Evolutionary conservation across 495 filamentous ascomycete species (phyloP).

Genomic region (Aspergillus sclerotiicarbonarius): DNA sequence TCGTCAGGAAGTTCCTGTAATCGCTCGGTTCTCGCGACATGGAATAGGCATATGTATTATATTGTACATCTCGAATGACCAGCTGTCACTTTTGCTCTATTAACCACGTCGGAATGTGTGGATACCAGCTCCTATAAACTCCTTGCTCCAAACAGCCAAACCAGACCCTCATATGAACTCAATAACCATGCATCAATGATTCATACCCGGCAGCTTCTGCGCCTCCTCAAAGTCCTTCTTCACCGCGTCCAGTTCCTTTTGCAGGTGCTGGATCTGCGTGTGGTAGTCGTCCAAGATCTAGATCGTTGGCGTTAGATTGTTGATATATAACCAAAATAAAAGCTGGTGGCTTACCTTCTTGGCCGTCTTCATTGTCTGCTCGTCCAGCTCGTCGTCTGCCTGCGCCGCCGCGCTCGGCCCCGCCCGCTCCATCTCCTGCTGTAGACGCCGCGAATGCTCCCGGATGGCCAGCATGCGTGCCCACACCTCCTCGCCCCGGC

Average conservation of each 20-base stretch:
- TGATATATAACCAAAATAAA: not conserved
- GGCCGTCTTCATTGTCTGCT: constrained; percentile 73
- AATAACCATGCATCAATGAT: not conserved
- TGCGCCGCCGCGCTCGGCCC: constrained; percentile 48
- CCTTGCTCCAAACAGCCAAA: constrained; percentile 14
- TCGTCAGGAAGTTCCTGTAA: constrained; percentile 72
- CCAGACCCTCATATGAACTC: constrained; percentile 9
- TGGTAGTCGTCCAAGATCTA: constrained; percentile 91
- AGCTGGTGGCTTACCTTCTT: constrained; percentile 63
- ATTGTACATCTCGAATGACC: constrained; percentile 31
- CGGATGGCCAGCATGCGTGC: constrained; percentile 84
- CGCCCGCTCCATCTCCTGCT: constrained; percentile 71
- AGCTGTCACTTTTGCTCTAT: constrained; percentile 17
- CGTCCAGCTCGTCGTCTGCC: constrained; percentile 61
- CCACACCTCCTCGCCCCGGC: constrained; percentile 93
- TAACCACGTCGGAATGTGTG: constrained; percentile 1
- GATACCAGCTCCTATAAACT: constrained; percentile 18
- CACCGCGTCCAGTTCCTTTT: constrained; percentile 74
- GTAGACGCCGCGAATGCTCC: constrained; percentile 74
- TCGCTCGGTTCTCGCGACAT: constrained; percentile 8
- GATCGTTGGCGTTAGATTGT: constrained; percentile 13
- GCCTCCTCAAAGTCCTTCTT: constrained; percentile 77
- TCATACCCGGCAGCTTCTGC: constrained; percentile 47
- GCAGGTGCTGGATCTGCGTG: constrained; percentile 80
- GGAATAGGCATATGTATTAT: constrained; percentile 33